Evolutionary conservation across 345 rosid genomes (phyloP), one percentile per base, ranked within the genome.

Genomic region (Hibiscus tridactylites): DNA sequence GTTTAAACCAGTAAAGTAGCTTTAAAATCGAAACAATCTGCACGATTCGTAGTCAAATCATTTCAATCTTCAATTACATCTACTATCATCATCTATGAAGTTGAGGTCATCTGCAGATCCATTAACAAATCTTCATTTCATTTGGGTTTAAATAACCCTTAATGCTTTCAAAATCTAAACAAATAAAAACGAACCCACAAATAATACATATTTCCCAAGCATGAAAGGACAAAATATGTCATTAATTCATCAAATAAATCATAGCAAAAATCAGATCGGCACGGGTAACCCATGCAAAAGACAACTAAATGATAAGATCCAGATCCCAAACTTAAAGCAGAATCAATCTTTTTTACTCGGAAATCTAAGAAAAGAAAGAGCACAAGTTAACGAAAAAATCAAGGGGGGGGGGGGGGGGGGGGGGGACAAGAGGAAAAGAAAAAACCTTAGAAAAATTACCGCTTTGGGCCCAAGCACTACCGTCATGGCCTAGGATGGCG

Each of bases 381-480:
- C 9, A 9, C 1, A 49, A 3, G 24, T 5, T 5, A 53, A 53
- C 17, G 31, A 33, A 52, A 10, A 26, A 9, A 21, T 52, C 1
- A 21, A 21, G 1, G 24, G 44, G 74, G 88, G 2, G 6, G n/a
- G 1, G 17, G 16, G 58, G 24, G 44, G 74, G 1, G 24, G 44
- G 74, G 1, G 17, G 16, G 58, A 37, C 15, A 24, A 0, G 28
- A 50, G 5, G n/a, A 49, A 49, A 13, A 49, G 53, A 49, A 49
- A 15, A 33, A 33, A 26, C 10, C 62, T 29, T 78, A 44, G 61
- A 58, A 24, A 61, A 7, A 42, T 5, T 58, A 33, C 66, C 3
- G 39, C 77, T 74, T 37, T 74, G 76, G 19, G 76, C 76, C 76
- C 76, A 74, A 47, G 66, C 71, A 65, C 59, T 74, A n/a, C 77